Evolutionary conservation across 2,329 filamentous ascomycete genomes (phyloP), one percentile per base, ranked within the genome.

Genomic region (Metarhizium guizhouense): DNA sequence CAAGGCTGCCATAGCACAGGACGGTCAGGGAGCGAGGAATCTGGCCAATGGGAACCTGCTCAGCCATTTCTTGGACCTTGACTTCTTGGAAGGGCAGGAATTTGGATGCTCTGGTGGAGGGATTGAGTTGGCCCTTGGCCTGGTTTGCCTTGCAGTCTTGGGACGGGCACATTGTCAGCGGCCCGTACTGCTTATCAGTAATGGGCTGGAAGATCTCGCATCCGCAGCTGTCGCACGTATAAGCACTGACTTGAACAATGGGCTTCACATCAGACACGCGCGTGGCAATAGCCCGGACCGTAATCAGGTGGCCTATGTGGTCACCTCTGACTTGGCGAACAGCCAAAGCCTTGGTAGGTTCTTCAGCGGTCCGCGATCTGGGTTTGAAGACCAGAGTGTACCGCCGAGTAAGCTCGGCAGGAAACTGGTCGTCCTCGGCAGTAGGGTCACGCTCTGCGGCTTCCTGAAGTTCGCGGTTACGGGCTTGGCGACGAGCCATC

Each of bases 1-100:
- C 90, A 13, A 95, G 79, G 58, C 84, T 88, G 58, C 94, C 94
- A 67, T 95, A 87, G 71, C 91, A 96, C 65, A 95, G 83, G 25
- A 99, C 77, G 0, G 93, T 97, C 59, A 99, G 76, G 56, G 90
- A 90, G 57, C 94, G 84, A 36, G 94, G 94, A 64, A 99, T 99
- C 69, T 99, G 94, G 52, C 94, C 94, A 60, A 99, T 95, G 7
- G 94, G 94, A 0, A 99, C 94, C 71, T 99, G 94, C 69, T 99
- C 94, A n/a, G 94, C 91, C 84, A 97, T 90, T 70, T 99, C 94
- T 72, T 99, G 94, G 56, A 99, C 91, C 76, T 97, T 97, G 72
- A 97, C 85, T 72, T 99, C 94, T 72, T 99, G 94, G 76, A 99
- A 99, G 3, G 94, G 91, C 65, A 96, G 75, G 67, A 97, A 99